Percentiles rank a stretch among this genome's conserved stretches.
phyloP scores from a whole-genome alignment of 805 yeast species.

The Wickerhamiella occidentalis region DNA sequence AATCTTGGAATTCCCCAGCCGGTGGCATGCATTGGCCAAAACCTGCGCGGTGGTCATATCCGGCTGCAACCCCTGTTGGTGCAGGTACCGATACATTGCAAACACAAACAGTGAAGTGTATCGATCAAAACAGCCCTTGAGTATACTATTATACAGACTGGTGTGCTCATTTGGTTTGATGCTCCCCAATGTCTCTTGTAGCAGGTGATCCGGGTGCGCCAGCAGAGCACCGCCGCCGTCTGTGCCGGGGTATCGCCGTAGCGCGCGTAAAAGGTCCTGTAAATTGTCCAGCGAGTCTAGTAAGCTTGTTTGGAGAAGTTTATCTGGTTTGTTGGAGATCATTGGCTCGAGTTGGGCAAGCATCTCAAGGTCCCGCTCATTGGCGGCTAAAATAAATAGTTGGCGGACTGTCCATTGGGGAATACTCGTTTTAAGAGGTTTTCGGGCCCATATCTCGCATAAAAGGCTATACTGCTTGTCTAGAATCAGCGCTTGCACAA shows the following conservation, averaged over 20 bases:
- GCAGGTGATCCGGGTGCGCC: not conserved
- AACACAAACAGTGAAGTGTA: constrained; percentile 17
- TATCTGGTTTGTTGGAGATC: not conserved
- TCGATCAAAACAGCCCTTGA: not conserved
- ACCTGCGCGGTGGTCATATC: constrained; percentile 16
- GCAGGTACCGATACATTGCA: constrained; percentile 15
- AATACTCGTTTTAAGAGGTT: not conserved
- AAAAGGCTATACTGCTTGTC: not conserved
- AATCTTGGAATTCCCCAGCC: constrained; percentile 25
- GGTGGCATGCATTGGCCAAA: constrained; percentile 21
- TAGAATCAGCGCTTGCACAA: not conserved
- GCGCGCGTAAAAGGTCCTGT: not conserved
- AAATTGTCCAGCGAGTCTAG: not conserved
- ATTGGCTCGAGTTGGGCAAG: constrained; percentile 9
- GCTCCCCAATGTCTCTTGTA: not conserved
- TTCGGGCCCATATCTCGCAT: not conserved
- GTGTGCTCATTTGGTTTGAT: not conserved
- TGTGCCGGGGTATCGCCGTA: not conserved
- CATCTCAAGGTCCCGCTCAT: constrained; percentile 2
- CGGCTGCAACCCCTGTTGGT: constrained; percentile 12
- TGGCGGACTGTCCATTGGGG: constrained; percentile 1
- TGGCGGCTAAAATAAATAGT: not conserved
- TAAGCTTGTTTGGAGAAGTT: not conserved
- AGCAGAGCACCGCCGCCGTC: not conserved
- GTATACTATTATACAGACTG: constrained; percentile 2